Evolutionary conservation across 225 moss, liverwort and hornwort genomes (phyloP).

Genomic region (Sphagnum contortum): DNA sequence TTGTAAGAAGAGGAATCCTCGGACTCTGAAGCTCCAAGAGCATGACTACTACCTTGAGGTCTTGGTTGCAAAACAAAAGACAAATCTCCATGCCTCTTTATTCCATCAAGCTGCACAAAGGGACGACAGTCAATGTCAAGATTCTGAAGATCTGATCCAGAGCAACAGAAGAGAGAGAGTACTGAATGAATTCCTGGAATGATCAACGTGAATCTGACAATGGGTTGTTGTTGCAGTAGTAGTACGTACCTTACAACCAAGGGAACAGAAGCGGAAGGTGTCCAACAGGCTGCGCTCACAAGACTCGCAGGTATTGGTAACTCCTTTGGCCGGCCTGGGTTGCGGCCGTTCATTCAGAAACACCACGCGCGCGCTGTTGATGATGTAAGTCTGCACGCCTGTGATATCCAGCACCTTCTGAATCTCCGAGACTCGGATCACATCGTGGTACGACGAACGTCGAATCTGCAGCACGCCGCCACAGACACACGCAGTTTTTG

Average conservation of each 20-base stretch:
- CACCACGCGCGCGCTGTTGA: conserved; percentile 96
- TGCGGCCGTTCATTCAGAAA: conserved; percentile 94
- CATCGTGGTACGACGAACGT: conserved; percentile 97
- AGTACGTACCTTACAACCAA: conserved; percentile 80
- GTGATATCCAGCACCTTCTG: conserved; percentile 91
- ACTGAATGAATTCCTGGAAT: no score
- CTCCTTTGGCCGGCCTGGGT: conserved; percentile 94
- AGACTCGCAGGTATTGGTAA: conserved; percentile 90
- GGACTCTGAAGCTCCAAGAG: conserved; percentile 43
- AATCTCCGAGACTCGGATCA: conserved; percentile 88
- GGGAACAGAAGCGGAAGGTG: conserved; percentile 91
- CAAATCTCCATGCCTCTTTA: conserved; percentile 70
- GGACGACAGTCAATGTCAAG: no score
- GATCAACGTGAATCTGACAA: background rate
- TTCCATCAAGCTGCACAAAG: conserved; percentile 68
- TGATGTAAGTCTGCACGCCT: conserved; percentile 96
- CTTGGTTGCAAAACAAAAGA: conserved; percentile 77
- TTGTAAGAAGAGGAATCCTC: conserved; percentile 74
- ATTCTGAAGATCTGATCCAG: no score
- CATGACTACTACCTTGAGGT: conserved; percentile 37
- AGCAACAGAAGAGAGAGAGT: no score
- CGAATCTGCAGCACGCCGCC: conserved; percentile 52
- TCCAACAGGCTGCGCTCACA: conserved; percentile 97
- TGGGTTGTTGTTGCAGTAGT: background rate
- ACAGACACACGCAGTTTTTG: no score